Percentiles rank a stretch among this genome's conserved stretches.
phyloP scores from a whole-genome alignment of 202 grass and related monocot genomes.

The Hordeum pubiflorum region DNA sequence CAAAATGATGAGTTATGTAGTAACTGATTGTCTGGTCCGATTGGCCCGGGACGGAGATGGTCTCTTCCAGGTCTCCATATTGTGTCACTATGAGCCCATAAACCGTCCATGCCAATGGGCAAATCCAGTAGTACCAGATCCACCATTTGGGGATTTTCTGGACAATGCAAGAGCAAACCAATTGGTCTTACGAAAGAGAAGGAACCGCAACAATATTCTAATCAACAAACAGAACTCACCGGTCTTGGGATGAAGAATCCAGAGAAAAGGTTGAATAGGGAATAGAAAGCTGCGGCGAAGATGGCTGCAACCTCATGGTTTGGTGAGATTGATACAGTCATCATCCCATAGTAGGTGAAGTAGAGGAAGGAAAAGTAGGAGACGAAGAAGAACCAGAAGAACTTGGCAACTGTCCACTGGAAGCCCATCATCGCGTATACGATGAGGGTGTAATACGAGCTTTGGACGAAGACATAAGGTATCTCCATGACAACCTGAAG shows the following conservation, averaged over 20 bases:
- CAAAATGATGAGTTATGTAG: constrained; percentile 69
- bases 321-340: constrained; percentile 90
- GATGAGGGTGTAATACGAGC: constrained; percentile 64
- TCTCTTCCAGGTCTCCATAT: constrained; percentile 62
- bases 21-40: constrained; percentile 32
- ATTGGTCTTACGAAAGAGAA: not conserved
- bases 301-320: constrained; percentile 93
- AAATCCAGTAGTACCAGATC: constrained; percentile 99
- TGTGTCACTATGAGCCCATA: constrained; percentile 97
- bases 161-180: constrained; percentile 23
- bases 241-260: constrained; percentile 95
- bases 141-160: constrained; percentile 96
- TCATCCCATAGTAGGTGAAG: constrained; percentile 99
- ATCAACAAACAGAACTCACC: constrained; percentile 41
- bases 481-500: constrained; percentile 88
- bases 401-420: constrained; percentile 86
- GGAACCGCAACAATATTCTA: not conserved
- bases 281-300: constrained; percentile 85
- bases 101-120: constrained; percentile 94
- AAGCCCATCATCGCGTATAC: constrained; percentile 98
- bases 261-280: constrained; percentile 95
- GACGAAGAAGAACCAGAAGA: constrained; percentile 92
- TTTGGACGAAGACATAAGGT: constrained; percentile 85
- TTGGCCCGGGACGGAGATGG: constrained; percentile 44
- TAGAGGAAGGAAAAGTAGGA: constrained; percentile 99